Evolutionary conservation across 805 yeast species (phyloP).

Genomic region (Dipodascopsis uninucleata): DNA sequence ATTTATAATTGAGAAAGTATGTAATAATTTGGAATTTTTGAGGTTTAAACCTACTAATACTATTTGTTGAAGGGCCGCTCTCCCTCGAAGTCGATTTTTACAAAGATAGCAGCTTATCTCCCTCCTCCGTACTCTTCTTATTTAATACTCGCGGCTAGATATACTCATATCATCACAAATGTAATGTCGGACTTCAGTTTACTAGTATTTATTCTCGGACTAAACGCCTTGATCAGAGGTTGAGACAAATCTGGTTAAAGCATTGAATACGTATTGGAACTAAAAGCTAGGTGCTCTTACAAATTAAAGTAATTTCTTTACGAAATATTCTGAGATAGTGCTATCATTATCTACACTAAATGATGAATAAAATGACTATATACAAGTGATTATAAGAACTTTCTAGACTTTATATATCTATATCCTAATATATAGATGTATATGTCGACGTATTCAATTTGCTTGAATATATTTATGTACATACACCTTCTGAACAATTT

Average conservation of each 20-base stretch:
- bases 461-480: no score
- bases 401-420: no score
- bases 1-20: conserved; percentile 20
- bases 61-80: conserved; percentile 24
- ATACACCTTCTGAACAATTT: neutral
- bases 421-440: no score
- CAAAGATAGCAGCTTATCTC: conserved; percentile 23
- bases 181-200: conserved; percentile 26
- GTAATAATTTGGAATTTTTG: conserved; percentile 1
- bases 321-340: no score
- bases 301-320: no score
- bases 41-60: neutral
- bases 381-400: no score
- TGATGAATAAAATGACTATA: no score
- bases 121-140: conserved; percentile 29
- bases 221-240: conserved; percentile 22
- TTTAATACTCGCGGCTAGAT: conserved; percentile 25
- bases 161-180: conserved; percentile 22
- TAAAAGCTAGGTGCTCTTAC: no score
- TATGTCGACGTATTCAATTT: no score
- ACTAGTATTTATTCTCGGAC: conserved; percentile 23
- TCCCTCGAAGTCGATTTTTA: conserved; percentile 28
- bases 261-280: no score
- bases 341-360: no score
- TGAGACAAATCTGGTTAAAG: no score